A percentile compares a stretch with the other conserved stretches of the same genome.
phyloP scores from a whole-genome alignment of 2,329 filamentous ascomycete genomes.

The Aspergillus novoparasiticus region DNA sequence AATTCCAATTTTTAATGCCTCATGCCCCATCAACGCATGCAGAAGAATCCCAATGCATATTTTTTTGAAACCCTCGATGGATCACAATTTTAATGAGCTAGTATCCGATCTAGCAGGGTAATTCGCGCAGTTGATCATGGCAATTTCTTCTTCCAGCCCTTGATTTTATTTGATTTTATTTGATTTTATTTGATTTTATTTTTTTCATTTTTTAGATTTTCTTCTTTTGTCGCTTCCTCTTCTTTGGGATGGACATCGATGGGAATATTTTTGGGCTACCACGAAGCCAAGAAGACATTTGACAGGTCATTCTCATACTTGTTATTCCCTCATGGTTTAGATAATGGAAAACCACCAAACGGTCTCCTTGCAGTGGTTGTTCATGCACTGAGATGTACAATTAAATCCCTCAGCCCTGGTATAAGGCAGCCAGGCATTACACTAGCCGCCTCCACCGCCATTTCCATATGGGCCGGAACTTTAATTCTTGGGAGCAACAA shows the following conservation, averaged over 20 bases:
- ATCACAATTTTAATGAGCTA: neutral
- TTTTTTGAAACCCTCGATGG: neutral
- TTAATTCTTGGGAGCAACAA: neutral
- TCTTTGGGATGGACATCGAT: no score
- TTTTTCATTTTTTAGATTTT: neutral
- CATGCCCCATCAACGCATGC: neutral
- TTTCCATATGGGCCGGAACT: neutral
- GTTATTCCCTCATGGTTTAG: conserved; percentile 13
- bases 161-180: neutral
- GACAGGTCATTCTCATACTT: neutral
- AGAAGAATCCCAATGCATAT: neutral
- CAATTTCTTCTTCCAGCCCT: neutral
- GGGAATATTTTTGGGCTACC: neutral
- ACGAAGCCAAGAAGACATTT: neutral
- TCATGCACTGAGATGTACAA: neutral
- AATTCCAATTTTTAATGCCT: neutral
- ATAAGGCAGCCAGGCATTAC: conserved; percentile 3
- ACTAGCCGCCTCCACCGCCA: conserved; percentile 1
- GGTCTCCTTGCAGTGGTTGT: neutral
- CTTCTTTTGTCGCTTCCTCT: neutral
- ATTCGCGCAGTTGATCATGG: conserved; percentile 28
- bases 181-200: neutral
- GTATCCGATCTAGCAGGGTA: conserved; percentile 19
- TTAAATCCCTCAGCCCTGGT: conserved; percentile 5
- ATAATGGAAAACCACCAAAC: neutral